A percentile compares a stretch with the other conserved stretches of the same genome.
Evolutionary conservation across 129 eudicot species (phyloP).

Genomic region (Arctium minus): DNA sequence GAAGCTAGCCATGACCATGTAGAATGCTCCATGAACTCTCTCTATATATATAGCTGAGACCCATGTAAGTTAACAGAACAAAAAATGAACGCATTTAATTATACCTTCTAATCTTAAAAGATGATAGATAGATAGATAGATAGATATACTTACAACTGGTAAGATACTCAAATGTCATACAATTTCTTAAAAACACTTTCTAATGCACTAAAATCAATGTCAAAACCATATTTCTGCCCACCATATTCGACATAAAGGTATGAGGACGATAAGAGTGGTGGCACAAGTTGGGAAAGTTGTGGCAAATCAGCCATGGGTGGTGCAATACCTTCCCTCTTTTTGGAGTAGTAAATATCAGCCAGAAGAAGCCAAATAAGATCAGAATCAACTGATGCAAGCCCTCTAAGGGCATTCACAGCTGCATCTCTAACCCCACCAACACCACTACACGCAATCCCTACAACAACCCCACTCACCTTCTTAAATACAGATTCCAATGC

Average conservation of each 20-base stretch:
- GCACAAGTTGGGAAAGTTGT: slow-evolving; percentile 40
- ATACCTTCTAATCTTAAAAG: too few relatives aligned
- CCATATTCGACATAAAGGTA: slow-evolving; percentile 73
- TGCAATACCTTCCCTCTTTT: slow-evolving; percentile 20
- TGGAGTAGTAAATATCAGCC: slow-evolving; percentile 77
- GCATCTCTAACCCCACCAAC: slow-evolving; percentile 68
- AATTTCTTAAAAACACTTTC: slow-evolving; percentile 59
- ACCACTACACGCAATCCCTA: slow-evolving; percentile 81
- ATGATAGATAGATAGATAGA: too few relatives aligned
- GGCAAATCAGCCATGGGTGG: slow-evolving; percentile 42
- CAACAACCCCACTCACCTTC: slow-evolving; percentile 76
- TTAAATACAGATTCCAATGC: slow-evolving; percentile 71
- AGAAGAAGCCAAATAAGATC: slow-evolving; percentile 84
- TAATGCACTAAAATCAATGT: slow-evolving; percentile 62
- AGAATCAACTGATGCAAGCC: slow-evolving; percentile 63
- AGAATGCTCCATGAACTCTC: too few relatives aligned
- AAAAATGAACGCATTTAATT: too few relatives aligned
- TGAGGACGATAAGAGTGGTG: slow-evolving; percentile 45
- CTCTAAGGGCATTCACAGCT: slow-evolving; percentile 62
- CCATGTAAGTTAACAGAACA: too few relatives aligned
- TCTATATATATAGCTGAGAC: too few relatives aligned
- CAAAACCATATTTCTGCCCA: slow-evolving; percentile 87
- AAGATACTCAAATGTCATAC: not conserved
- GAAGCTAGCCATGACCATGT: too few relatives aligned
- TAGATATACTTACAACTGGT: too few relatives aligned